Conservation (phyloP, 139 green algal species). For the Micractinium conductrix region DNA sequence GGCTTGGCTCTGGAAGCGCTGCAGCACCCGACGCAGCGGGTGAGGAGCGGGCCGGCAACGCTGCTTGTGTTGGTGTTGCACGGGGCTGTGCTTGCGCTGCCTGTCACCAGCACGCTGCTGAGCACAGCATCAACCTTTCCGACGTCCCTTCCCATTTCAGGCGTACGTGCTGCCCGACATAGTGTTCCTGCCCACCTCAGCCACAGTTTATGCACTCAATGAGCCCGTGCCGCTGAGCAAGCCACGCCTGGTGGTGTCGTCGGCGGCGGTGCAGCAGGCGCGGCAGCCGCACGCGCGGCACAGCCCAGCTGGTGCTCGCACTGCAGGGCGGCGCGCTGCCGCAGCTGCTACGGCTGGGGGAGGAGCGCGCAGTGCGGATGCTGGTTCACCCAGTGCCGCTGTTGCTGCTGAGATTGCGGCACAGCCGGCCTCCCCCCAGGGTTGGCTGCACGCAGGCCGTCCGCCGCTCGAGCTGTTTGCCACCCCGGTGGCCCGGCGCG, state of each 20-base stretch:
- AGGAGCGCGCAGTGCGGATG: background rate
- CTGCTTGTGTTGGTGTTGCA: too few species aligned
- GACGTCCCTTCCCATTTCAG: background rate
- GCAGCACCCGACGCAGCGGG: slow-evolving; percentile 12
- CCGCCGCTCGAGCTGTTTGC: background rate
- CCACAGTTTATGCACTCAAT: slow-evolving; percentile 26
- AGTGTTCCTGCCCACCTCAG: slow-evolving; percentile 32
- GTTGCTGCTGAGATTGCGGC: background rate
- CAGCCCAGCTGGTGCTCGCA: background rate
- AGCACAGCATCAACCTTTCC: background rate
- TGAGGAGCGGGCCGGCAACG: background rate
- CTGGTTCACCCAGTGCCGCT: background rate
- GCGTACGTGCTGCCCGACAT: slow-evolving; percentile 45
- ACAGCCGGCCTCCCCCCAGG: background rate
- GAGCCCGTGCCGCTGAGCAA: slow-evolving; percentile 28
- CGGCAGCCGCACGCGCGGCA: background rate
- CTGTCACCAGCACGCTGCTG: background rate
- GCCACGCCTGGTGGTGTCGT: slow-evolving; percentile 35
- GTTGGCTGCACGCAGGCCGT: background rate
- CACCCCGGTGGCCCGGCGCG: background rate
- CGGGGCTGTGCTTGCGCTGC: background rate
- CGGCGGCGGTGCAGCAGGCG: slow-evolving; percentile 24
- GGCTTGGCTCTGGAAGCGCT: slow-evolving; percentile 8
- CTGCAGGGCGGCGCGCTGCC: background rate
- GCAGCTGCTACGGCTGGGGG: background rate